A percentile compares a stretch with the other conserved stretches of the same genome.
Conservation (phyloP, 164 flowering plant species). For the Berberis thunbergii region DNA sequence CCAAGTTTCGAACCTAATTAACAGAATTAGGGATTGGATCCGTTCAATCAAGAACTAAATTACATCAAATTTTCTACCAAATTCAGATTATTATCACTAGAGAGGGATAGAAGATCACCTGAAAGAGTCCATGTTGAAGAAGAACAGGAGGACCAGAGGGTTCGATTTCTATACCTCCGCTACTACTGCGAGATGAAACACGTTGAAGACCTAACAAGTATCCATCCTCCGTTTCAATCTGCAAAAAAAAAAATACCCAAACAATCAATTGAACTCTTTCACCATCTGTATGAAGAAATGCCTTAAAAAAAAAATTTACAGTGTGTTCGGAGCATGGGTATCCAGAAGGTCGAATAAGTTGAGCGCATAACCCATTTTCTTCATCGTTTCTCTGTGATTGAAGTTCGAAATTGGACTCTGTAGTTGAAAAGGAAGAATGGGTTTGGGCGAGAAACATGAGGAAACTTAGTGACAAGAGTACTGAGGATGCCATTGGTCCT, state of each 20-base stretch:
- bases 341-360: slow-evolving; percentile 53
- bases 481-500: too few species aligned
- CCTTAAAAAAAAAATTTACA: slow-evolving; percentile 7
- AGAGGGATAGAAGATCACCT: slow-evolving; percentile 32
- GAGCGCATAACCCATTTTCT: slow-evolving; percentile 35
- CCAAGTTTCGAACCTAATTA: too few species aligned
- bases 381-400: slow-evolving; percentile 3
- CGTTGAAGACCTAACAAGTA: slow-evolving; percentile 64
- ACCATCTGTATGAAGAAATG: neutral
- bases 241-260: neutral
- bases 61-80: too few species aligned
- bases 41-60: too few species aligned
- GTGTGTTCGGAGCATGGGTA: slow-evolving; percentile 78
- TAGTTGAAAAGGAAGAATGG: too few species aligned
- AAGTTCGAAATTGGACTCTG: slow-evolving; percentile 8
- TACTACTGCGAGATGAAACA: slow-evolving; percentile 46
- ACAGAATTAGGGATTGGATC: too few species aligned
- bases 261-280: neutral
- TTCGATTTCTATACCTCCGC: slow-evolving; percentile 14
- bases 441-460: too few species aligned
- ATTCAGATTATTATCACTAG: neutral
- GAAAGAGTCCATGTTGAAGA: slow-evolving; percentile 79
- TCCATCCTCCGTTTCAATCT: slow-evolving; percentile 83
- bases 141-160: slow-evolving; percentile 54
- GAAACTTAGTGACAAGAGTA: too few species aligned